Base-by-base conservation (phyloP, 495 filamentous ascomycete species). In the Jackrogersella multiformis region DNA sequence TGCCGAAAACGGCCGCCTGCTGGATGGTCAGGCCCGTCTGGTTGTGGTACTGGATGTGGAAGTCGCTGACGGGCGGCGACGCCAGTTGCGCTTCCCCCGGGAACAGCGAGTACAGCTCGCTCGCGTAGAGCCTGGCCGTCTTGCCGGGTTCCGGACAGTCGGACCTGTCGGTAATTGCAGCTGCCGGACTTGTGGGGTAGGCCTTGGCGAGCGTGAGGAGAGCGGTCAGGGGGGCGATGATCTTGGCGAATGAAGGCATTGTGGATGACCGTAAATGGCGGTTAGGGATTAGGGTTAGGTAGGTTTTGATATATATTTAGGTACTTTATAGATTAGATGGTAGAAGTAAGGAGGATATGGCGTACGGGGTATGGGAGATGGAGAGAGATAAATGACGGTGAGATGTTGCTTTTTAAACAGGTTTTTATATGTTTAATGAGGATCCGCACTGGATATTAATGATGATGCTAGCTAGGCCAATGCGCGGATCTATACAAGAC, bases 31-130 rank as follows among this genome's bases (percentile, higher is more conserved):
- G 36, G 6, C 32, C n/a, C 10, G 62, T 66, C 21, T 58, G 24
- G 53, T 59, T 59, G 55, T 66, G 34, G 48, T 59, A 66, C 38
- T 66, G 62, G 0, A 66, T 38, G 38, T 66, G 55, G 16, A 66
- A 41, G 21, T 66, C 62, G 5, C 5, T 1, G 18, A 23, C 26
- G 5, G 62, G 2, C 2, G 46, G 48, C 2, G 21, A 30, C 1
- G 48, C 46, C 2, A 36, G 18, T 1, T 59, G 23, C 16, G 62
- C 55, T 0, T 24, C 5, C 2, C 15, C 12, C 7, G 62, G 62
- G 9, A 44, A 59, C 15, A 66, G 9, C 1, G 36, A 48, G 55
- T 66, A 66, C 2, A 66, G 46, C 15, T 15, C 55, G 28, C 55
- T 52, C 18, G 62, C 54, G 38, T 51, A 66, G 0, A 59, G 8